Base-by-base conservation (phyloP, 805 yeast species). In the Scheffersomyces lignosus region DNA sequence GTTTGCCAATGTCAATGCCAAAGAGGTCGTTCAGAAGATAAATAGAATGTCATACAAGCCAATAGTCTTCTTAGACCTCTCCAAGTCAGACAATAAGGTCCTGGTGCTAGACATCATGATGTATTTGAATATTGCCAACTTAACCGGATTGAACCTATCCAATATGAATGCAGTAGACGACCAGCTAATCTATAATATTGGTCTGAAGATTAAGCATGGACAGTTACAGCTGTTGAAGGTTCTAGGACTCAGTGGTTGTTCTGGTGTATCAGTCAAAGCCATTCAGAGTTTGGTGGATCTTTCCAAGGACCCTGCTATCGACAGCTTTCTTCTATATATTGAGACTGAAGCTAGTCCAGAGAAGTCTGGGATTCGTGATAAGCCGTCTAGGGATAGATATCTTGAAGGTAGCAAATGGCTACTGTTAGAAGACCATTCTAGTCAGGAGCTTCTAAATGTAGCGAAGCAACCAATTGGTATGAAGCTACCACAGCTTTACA, bases 81-180 rank as follows among this genome's bases (percentile, higher is more conserved):
- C 69, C 9, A n/a, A n/a, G n/a, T n/a, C n/a, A n/a, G n/a, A n/a
- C n/a, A n/a, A n/a, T n/a, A n/a, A n/a, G n/a, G n/a, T n/a, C n/a
- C n/a, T n/a, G n/a, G n/a, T n/a, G n/a, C n/a, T n/a, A n/a, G n/a
- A n/a, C n/a, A n/a, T n/a, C n/a, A n/a, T n/a, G 15, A 32, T 40
- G 32, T 25, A 66, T 2, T 54, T 60, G 43, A 61, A 58, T 35
- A 39, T 62, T 13, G 52, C 53, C 9, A 45, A 47, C 18, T 44
- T 66, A 13, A 49, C 48, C 17, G 68, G 57, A 4, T 34, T 44
- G 17, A 36, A 45, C 14, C 28, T 69, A 8, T 65, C 73, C 1
- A 51, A 56, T 23, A 51, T 50, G 25, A 30, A 30, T 0, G 29
- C 35, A 8, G 48, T 67, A 8, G 65, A 64, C 44, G 72, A 66